A percentile compares a stretch with the other conserved stretches of the same genome.
Evolutionary conservation across 129 eudicot species (phyloP).

Genomic region (Daucus carota): DNA sequence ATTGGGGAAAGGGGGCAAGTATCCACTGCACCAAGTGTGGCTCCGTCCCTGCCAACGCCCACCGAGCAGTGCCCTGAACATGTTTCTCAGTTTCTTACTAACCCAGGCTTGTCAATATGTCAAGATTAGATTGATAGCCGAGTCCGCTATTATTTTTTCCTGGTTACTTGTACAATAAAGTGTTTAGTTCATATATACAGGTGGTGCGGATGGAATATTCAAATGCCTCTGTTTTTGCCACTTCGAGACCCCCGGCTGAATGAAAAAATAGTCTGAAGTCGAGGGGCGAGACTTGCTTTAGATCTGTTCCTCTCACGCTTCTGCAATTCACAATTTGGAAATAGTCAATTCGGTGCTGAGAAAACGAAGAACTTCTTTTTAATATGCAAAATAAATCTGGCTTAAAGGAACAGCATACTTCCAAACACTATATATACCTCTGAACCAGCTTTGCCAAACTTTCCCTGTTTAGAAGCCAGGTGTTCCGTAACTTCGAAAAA

Average conservation of each 20-base stretch:
- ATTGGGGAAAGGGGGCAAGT: too few relatives aligned
- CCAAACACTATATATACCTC: constrained; percentile 29
- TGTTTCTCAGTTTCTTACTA: neutral
- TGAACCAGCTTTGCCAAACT: constrained; percentile 11
- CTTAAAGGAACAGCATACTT: neutral
- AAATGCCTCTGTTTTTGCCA: constrained; percentile 7
- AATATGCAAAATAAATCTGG: neutral
- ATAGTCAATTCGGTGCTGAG: neutral
- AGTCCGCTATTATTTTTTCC: too few relatives aligned
- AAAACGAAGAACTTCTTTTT: neutral
- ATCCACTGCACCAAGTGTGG: too few relatives aligned
- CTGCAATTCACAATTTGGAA: neutral
- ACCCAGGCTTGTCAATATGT: neutral
- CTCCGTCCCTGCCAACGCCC: too few relatives aligned
- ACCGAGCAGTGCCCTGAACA: neutral
- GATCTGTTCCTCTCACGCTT: constrained; percentile 17
- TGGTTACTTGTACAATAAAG: too few relatives aligned
- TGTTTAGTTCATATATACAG: neutral
- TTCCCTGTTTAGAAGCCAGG: constrained; percentile 36
- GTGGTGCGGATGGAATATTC: neutral
- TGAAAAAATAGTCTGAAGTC: constrained; percentile 25
- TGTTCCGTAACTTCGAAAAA: constrained; percentile 53
- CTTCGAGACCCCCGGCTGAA: constrained; percentile 2
- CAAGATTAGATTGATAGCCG: neutral
- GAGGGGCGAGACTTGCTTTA: constrained; percentile 30